Percentiles rank a stretch among this genome's conserved stretches.
These are phyloP conservation scores for Fonsecaea erecta DNA, from an alignment of 2,329 filamentous ascomycete species.

Conservation along the genomic window DNA sequence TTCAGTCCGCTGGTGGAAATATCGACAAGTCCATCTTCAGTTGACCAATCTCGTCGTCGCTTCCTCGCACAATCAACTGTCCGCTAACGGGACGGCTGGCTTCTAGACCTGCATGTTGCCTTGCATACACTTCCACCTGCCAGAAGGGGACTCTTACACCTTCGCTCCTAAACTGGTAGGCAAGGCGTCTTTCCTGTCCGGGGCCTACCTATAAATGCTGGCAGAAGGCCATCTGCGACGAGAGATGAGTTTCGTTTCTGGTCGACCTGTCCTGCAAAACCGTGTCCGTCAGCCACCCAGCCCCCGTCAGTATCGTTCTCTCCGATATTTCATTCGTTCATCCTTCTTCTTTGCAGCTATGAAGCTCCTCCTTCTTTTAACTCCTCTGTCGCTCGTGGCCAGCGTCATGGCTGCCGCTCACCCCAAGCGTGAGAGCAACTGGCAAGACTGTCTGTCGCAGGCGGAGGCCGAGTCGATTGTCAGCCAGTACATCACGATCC, in stretches of 20 bases:
- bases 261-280: neutral
- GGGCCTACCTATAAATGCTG: conserved; percentile 4
- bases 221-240: neutral
- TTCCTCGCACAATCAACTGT: neutral
- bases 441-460: conserved; percentile 21
- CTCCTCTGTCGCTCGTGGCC: conserved; percentile 18
- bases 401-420: conserved; percentile 9
- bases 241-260: neutral
- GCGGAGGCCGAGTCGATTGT: conserved; percentile 24
- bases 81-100: neutral
- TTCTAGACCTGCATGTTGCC: conserved; percentile 10
- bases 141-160: conserved; percentile 8
- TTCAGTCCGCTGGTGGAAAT: neutral
- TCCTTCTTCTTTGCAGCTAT: neutral
- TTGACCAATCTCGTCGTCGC: neutral
- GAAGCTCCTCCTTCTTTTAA: conserved; percentile 20
- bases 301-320: neutral
- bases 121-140: conserved; percentile 3
- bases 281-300: neutral
- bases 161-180: neutral
- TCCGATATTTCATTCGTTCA: neutral
- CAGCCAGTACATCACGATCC: conserved; percentile 31
- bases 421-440: conserved; percentile 14
- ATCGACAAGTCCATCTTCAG: neutral
- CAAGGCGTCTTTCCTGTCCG: neutral